Base-by-base conservation (phyloP, 441 rosid species). In the Corymbia citriodora region DNA sequence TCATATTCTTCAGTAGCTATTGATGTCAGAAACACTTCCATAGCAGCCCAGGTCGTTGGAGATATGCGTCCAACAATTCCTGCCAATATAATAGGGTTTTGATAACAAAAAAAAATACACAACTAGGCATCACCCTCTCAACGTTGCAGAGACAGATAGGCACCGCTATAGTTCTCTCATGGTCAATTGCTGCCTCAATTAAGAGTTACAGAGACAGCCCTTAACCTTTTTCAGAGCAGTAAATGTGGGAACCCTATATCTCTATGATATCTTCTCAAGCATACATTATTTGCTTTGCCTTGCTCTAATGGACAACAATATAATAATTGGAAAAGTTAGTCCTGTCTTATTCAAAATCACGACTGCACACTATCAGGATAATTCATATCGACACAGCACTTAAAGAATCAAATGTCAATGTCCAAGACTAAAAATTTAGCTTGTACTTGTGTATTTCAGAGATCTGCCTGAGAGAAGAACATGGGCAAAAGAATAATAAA, bases 51-150 rank as follows among this genome's bases (percentile, higher is more conserved):
- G 87, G 99, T 98, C 93, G 93, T 95, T 45, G 99, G 99, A 45
- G 99, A 97, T 95, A 98, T 96, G 88, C 99, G 98, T 87, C 99
- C 99, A 90, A 98, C 99, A 93, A 98, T 98, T 89, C 99, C 99
- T 98, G 95, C 52, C 89, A 68, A 92, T 82, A 85, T 31, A 61
- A 86, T 52, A 52, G 48, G 29, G 16, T 55, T 89, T 89, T 86
- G 29, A n/a, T 9, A 29, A 27, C 36, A 83, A 70, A 10, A 40
- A 65, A 83, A 87, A 74, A 23, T 29, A 88, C 29, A 48, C 5
- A 33, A 54, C 83, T 9, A 8, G 40, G 50, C 89, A 88, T 61
- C 55, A 12, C 57, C 68, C 72, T 21, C 36, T 88, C 1, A 1
- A 72, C 14, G 85, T 45, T 23, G 31, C 57, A 70, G 40, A 88